phyloP scores from a whole-genome alignment of 805 yeast species.

The Cephaloascus albidus region DNA sequence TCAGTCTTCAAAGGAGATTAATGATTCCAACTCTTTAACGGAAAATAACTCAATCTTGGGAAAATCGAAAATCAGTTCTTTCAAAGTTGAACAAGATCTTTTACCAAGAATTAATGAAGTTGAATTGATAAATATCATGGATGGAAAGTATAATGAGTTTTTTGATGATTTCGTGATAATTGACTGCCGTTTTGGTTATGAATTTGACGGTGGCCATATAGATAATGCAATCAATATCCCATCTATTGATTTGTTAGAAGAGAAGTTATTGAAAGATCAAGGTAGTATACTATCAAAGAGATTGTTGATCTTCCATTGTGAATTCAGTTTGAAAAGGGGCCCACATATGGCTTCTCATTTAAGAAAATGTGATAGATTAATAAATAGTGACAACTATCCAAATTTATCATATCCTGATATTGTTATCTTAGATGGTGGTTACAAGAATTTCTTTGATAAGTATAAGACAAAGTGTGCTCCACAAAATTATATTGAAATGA shows the following conservation, averaged over 20 bases:
- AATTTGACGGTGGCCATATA: slow-evolving; percentile 89
- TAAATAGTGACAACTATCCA: slow-evolving; percentile 73
- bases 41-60: slow-evolving; percentile 10
- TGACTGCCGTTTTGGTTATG: slow-evolving; percentile 92
- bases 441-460: slow-evolving; percentile 61
- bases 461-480: slow-evolving; percentile 59
- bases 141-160: slow-evolving; percentile 24
- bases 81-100: slow-evolving; percentile 22
- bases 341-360: slow-evolving; percentile 86
- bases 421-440: slow-evolving; percentile 85
- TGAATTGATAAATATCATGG: slow-evolving; percentile 28
- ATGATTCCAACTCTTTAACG: neutral
- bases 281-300: slow-evolving; percentile 5
- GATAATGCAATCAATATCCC: slow-evolving; percentile 72
- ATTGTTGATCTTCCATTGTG: slow-evolving; percentile 86
- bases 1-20: slow-evolving; percentile 18
- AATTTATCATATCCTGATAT: slow-evolving; percentile 80
- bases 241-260: slow-evolving; percentile 60
- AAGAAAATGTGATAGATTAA: slow-evolving; percentile 70
- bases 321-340: slow-evolving; percentile 88
- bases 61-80: slow-evolving; percentile 28
- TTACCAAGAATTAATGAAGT: slow-evolving; percentile 35
- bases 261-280: slow-evolving; percentile 26
- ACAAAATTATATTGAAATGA: slow-evolving; percentile 80
- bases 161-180: slow-evolving; percentile 55